Percentiles rank a stretch among this genome's conserved stretches.
These are phyloP conservation scores for Lepidium campestre DNA, from an alignment of 441 rosid species.

Conservation along the genomic window DNA sequence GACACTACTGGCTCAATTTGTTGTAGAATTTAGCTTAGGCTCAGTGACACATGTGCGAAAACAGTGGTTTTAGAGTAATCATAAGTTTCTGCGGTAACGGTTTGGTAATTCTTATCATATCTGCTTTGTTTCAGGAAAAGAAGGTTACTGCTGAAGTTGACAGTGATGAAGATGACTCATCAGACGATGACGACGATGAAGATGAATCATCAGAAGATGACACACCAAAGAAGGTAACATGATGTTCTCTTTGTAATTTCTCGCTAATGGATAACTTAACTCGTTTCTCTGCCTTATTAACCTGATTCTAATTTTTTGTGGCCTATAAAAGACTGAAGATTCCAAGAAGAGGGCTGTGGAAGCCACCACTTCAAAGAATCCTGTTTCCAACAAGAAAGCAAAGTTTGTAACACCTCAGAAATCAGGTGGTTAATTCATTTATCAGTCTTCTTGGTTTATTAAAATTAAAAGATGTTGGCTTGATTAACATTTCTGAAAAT, in stretches of 20 bases:
- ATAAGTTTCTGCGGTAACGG: background rate
- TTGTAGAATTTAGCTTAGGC: background rate
- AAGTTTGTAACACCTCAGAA: slow-evolving; percentile 61
- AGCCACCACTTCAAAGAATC: slow-evolving; percentile 32
- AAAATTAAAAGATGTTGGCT: background rate
- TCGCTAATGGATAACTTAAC: background rate
- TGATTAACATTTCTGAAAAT: background rate
- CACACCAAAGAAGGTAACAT: slow-evolving; percentile 41
- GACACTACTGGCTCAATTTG: background rate
- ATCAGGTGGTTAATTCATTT: slow-evolving; percentile 38
- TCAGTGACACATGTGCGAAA: background rate
- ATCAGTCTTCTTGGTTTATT: background rate
- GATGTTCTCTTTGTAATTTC: background rate
- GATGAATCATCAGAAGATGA: slow-evolving; percentile 42
- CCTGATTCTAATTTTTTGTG: background rate
- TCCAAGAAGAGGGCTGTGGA: slow-evolving; percentile 66
- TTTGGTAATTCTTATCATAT: background rate
- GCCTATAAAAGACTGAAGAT: slow-evolving; percentile 36
- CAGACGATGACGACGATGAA: slow-evolving; percentile 25
- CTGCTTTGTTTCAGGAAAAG: slow-evolving; percentile 20
- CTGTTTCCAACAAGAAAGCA: slow-evolving; percentile 54
- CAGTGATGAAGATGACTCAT: slow-evolving; percentile 32
- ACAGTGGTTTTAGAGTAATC: background rate
- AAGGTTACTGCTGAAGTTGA: slow-evolving; percentile 29
- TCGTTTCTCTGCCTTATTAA: background rate